Base-by-base conservation (phyloP, 2,329 filamentous ascomycete species). In the Fusarium palustre region DNA sequence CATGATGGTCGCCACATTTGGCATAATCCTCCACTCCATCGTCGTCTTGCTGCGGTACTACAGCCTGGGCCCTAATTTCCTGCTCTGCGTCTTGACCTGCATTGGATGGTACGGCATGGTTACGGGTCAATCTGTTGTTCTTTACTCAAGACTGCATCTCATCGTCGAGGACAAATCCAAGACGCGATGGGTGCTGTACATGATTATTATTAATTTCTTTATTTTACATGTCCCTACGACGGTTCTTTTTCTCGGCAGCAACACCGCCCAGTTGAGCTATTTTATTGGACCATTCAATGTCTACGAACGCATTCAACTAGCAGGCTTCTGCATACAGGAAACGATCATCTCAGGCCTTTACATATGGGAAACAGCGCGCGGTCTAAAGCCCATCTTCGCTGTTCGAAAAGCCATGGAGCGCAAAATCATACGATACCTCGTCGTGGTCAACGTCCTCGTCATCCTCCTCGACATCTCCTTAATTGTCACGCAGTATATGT, bases 71-170 rank as follows among this genome's bases (percentile, higher is more conserved):
- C 67, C 67, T 1, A 70, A 70, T 33, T 68, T 70, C 28, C 34
- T 59, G 12, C 59, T 70, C 20, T 70, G 54, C n/a, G 67, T 70
- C 2, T 50, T 70, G 34, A 70, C 67, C 0, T 70, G 67, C 20
- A 16, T 70, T 8, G 67, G 67, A n/a, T 70, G 67, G 67, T 70
- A 70, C 52, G 67, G 67, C 5, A 70, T 70, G 67, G 67, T 70
- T 15, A 70, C 67, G 0, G 67, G 67, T 2, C 67, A 70, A 54
- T 70, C 67, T 15, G 59, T 70, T 16, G 67, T 70, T 15, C 59
- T 70, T 6, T 70, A 70, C 28, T 70, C 67, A 8, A 52, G 67
- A 0, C 59, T 70, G 1, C 67, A 70, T 36, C 67, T 70, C 15
- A 64, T 70, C 1, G 67, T 70, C 7, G 39, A 54, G 7, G 67